Evolutionary conservation across 1,284 basidiomycete genomes (phyloP).

Genomic region (Mycena sp.): DNA sequence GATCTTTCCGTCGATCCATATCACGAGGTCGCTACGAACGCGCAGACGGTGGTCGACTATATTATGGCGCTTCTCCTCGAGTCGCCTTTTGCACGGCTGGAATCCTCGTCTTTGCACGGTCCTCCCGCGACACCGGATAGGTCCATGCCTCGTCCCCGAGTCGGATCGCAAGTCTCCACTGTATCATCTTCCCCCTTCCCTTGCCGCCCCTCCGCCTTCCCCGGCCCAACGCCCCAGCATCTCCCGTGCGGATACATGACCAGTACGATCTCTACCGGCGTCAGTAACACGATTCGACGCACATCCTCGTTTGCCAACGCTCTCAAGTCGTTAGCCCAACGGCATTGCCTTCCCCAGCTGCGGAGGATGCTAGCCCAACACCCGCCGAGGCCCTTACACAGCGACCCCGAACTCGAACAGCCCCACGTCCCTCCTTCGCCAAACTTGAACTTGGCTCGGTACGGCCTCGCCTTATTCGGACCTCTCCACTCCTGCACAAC

Average conservation of each 20-base stretch:
- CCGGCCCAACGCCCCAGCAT: conserved; percentile 57
- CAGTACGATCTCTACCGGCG: conserved; percentile 64
- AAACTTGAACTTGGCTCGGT: conserved; percentile 78
- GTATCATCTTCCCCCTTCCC: conserved; percentile 54
- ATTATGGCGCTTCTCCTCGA: conserved; percentile 90
- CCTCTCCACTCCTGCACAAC: not conserved
- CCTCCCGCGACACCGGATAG: conserved; percentile 38
- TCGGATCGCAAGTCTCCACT: conserved; percentile 54
- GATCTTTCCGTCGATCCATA: conserved; percentile 95
- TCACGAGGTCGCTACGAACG: conserved; percentile 90
- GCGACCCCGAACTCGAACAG: conserved; percentile 46
- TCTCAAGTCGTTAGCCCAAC: conserved; percentile 79
- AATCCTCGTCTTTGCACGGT: conserved; percentile 68
- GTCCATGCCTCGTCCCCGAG: conserved; percentile 53
- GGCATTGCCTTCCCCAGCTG: conserved; percentile 71
- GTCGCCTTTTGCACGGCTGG: conserved; percentile 83
- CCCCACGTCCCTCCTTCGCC: conserved; percentile 80
- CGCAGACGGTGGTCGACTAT: conserved; percentile 93
- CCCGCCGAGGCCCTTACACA: conserved; percentile 43
- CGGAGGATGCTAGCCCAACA: conserved; percentile 55
- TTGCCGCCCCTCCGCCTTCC: conserved; percentile 43
- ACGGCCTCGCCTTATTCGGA: conserved; percentile 73
- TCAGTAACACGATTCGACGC: conserved; percentile 75
- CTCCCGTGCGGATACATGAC: conserved; percentile 71
- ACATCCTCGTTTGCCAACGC: conserved; percentile 88